Conservation (phyloP, 495 filamentous ascomycete genomes). For the Aspergillus kassunensis region DNA sequence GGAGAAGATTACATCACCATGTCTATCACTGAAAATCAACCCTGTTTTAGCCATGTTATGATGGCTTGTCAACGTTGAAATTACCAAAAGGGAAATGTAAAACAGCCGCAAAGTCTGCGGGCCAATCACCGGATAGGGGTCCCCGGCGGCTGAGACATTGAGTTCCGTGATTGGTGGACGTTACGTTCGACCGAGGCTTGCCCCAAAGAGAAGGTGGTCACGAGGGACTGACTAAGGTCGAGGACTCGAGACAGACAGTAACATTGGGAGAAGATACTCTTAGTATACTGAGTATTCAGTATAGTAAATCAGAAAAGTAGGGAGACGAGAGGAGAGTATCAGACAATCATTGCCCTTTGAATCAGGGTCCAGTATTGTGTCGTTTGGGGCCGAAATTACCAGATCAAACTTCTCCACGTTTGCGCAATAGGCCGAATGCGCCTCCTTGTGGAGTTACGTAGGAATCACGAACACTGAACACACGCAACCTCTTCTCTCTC, state of each 20-base stretch:
- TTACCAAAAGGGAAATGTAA: background rate
- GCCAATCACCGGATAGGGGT: background rate
- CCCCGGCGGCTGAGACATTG: background rate
- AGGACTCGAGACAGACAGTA: too few species aligned
- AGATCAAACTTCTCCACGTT: background rate
- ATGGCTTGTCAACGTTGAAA: too few species aligned
- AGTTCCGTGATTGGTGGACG: slow-evolving; percentile 1
- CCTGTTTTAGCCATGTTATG: too few species aligned
- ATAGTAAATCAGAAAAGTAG: too few species aligned
- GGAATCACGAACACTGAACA: too few species aligned
- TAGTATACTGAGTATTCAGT: too few species aligned
- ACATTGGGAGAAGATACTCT: too few species aligned
- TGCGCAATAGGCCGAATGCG: background rate
- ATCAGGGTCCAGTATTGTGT: background rate
- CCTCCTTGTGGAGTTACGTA: background rate
- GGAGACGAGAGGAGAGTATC: too few species aligned
- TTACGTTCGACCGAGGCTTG: background rate
- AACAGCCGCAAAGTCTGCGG: background rate
- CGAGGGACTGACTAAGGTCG: background rate
- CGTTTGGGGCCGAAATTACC: background rate
- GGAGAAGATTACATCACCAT: too few species aligned
- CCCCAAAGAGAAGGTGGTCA: slow-evolving; percentile 8
- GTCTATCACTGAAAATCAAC: too few species aligned
- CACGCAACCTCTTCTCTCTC: background rate
- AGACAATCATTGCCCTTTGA: too few species aligned